These are phyloP conservation scores for Penicillium sp. DNA, from an alignment of 2,329 filamentous ascomycete genomes.

Conservation along the genomic window DNA sequence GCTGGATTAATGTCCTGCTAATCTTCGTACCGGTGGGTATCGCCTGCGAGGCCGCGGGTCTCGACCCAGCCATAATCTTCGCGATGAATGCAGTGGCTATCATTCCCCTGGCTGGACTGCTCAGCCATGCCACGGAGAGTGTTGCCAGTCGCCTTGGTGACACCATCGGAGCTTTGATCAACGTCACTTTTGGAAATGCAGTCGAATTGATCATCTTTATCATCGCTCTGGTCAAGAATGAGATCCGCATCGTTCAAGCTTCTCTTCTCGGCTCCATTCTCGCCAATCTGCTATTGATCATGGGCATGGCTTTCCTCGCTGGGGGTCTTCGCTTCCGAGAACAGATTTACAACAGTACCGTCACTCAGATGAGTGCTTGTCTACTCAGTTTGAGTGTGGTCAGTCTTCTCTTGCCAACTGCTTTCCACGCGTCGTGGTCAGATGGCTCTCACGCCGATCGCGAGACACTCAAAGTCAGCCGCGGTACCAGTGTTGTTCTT, in stretches of 20 bases:
- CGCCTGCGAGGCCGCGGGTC: slow-evolving; percentile 28
- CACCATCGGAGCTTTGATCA: slow-evolving; percentile 62
- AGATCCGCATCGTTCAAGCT: slow-evolving; percentile 86
- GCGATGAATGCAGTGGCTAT: slow-evolving; percentile 68
- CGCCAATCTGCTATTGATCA: slow-evolving; percentile 75
- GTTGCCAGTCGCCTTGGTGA: slow-evolving; percentile 65
- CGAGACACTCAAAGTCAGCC: slow-evolving; percentile 72
- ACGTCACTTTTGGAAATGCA: slow-evolving; percentile 70
- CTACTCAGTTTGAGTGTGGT: slow-evolving; percentile 82
- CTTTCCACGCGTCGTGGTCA: slow-evolving; percentile 80
- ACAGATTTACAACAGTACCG: slow-evolving; percentile 91
- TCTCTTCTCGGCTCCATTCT: slow-evolving; percentile 83
- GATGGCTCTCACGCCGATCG: slow-evolving; percentile 54
- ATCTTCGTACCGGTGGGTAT: slow-evolving; percentile 38
- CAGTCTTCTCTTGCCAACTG: slow-evolving; percentile 78
- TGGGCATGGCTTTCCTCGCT: slow-evolving; percentile 84
- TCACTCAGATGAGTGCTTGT: slow-evolving; percentile 93
- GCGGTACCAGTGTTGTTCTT: slow-evolving; percentile 78
- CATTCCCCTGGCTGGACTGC: slow-evolving; percentile 62
- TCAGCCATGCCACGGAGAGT: slow-evolving; percentile 66
- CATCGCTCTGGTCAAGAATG: slow-evolving; percentile 68
- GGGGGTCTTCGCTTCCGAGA: slow-evolving; percentile 80
- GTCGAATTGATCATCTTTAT: slow-evolving; percentile 72
- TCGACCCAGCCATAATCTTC: slow-evolving; percentile 57
- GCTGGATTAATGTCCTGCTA: slow-evolving; percentile 39